A percentile compares a stretch with the other conserved stretches of the same genome.
Evolutionary conservation across 2,329 filamentous ascomycete species (phyloP).

Genomic region (Sphaerulina vaccinii): DNA sequence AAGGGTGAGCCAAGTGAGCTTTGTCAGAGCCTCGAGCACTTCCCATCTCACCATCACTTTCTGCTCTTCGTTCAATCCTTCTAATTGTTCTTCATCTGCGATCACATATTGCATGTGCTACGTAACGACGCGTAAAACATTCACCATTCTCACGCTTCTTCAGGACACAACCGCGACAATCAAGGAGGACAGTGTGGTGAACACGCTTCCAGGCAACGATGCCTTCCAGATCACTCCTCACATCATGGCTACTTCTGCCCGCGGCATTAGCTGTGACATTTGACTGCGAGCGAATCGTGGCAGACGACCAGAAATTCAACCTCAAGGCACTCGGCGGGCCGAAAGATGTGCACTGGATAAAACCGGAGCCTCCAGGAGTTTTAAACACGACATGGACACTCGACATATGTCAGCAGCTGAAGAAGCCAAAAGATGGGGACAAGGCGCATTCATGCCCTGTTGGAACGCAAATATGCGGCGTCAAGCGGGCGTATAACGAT

Average conservation of each 20-base stretch:
- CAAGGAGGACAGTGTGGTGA: background rate
- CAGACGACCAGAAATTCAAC: conserved; percentile 62
- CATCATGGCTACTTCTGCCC: conserved; percentile 33
- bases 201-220: conserved; percentile 8
- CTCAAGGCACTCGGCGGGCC: conserved; percentile 64
- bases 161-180: background rate
- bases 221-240: conserved; percentile 22
- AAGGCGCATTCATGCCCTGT: conserved; percentile 60
- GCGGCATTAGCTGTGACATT: conserved; percentile 51
- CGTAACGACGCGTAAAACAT: no score
- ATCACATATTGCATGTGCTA: no score
- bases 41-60: no score
- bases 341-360: conserved; percentile 63
- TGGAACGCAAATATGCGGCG: conserved; percentile 74
- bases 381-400: conserved; percentile 79
- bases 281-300: conserved; percentile 61
- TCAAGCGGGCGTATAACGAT: conserved; percentile 58
- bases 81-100: no score
- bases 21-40: no score
- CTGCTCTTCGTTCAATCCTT: no score
- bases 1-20: no score
- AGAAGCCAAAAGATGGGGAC: conserved; percentile 58
- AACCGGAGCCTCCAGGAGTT: conserved; percentile 49
- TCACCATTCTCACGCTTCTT: background rate
- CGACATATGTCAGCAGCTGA: conserved; percentile 70